Percentiles rank a stretch among this genome's conserved stretches.
Evolutionary conservation across 305 asterid genomes (phyloP).

Genomic region (Solanum aculeatissimum): DNA sequence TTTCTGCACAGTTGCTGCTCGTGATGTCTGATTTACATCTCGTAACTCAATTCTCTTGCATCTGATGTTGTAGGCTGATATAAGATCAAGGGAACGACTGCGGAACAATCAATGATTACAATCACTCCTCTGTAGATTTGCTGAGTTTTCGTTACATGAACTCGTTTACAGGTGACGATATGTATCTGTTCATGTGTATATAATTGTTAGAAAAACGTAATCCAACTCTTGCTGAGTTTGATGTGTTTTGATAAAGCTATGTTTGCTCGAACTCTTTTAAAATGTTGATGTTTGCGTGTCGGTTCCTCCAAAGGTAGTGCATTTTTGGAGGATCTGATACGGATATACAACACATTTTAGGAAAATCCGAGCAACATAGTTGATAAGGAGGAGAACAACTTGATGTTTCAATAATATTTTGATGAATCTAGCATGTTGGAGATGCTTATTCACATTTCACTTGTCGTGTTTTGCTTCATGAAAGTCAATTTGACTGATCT

Average conservation of each 20-base stretch:
- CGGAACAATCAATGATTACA: constrained; percentile 12
- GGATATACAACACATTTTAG: not conserved
- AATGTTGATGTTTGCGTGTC: not conserved
- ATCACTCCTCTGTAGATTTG: not conserved
- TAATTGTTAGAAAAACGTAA: not conserved
- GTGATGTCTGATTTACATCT: not conserved
- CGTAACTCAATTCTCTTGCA: not conserved
- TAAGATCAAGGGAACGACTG: constrained; percentile 43
- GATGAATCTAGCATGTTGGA: not conserved
- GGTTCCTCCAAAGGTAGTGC: not conserved
- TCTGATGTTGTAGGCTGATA: constrained; percentile 42
- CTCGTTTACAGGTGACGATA: not conserved
- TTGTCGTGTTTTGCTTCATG: not conserved
- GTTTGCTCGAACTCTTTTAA: not conserved
- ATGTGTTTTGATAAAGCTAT: not conserved
- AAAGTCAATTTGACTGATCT: too few species aligned
- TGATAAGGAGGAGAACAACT: not conserved
- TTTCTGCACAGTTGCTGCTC: not conserved
- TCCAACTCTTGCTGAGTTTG: too few species aligned
- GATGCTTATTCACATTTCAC: not conserved
- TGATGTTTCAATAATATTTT: not conserved
- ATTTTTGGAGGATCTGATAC: not conserved
- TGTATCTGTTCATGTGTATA: too few species aligned
- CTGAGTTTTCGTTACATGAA: not conserved
- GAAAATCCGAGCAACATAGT: not conserved